A percentile compares a stretch with the other conserved stretches of the same genome.
Evolutionary conservation across 176 grass and related monocot genomes (phyloP).

Genomic region (Ananas comosus): DNA sequence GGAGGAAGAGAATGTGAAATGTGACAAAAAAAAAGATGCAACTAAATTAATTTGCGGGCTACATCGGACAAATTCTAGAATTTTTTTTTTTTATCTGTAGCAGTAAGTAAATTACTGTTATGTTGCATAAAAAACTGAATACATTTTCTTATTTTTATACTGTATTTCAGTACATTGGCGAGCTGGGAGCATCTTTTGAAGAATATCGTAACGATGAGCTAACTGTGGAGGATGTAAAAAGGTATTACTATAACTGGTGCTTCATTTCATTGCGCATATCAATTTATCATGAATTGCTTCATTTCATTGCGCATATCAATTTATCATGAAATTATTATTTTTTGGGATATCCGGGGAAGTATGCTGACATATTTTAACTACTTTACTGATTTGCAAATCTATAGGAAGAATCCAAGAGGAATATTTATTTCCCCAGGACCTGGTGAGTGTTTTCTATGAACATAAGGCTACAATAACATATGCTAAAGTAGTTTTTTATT

Average conservation of each 20-base stretch:
- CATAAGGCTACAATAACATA: conserved; percentile 1
- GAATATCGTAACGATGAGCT: conserved; percentile 91
- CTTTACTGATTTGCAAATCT: conserved; percentile 24
- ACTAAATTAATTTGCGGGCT: too few species aligned
- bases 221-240: conserved; percentile 81
- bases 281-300: too few species aligned
- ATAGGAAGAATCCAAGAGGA: conserved; percentile 76
- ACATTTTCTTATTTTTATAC: conserved; percentile 17
- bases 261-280: conserved; percentile 11
- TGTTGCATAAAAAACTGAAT: background rate
- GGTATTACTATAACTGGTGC: conserved; percentile 27
- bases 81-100: background rate
- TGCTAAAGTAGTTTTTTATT: conserved; percentile 5
- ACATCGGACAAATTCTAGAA: background rate
- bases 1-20: background rate
- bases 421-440: conserved; percentile 95
- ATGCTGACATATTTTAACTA: background rate
- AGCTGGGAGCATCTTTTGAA: conserved; percentile 79
- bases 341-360: background rate
- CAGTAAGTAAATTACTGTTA: background rate
- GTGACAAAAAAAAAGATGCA: too few species aligned
- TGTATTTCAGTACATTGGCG: conserved; percentile 71
- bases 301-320: too few species aligned
- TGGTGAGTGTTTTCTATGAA: conserved; percentile 37
- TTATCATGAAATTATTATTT: conserved; percentile 14